A percentile compares a stretch with the other conserved stretches of the same genome.
phyloP scores from a whole-genome alignment of 495 filamentous ascomycete species.

The Trichoderma erinaceum region DNA sequence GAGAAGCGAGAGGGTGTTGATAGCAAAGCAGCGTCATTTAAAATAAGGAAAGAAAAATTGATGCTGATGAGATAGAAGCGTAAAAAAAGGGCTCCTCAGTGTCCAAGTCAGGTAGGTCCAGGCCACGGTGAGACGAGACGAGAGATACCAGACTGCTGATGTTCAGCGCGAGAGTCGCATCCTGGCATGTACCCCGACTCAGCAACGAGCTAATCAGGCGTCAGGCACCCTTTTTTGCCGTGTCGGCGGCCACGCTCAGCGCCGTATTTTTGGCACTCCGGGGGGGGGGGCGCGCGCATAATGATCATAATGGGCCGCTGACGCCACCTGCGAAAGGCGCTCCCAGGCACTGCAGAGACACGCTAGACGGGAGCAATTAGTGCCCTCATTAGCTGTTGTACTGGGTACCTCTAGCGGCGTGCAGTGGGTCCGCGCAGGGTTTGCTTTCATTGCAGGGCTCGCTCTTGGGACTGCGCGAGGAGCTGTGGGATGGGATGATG shows the following conservation, averaged over 20 bases:
- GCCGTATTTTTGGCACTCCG: constrained; percentile 10
- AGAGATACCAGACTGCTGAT: background rate
- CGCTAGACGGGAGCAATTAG: background rate
- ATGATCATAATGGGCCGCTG: background rate
- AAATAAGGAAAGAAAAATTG: background rate
- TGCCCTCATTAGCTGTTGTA: background rate
- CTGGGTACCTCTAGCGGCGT: background rate
- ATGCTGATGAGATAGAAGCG: background rate
- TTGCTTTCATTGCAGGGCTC: constrained; percentile 2
- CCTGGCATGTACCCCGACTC: constrained; percentile 9
- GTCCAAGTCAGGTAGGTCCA: background rate
- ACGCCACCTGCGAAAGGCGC: background rate
- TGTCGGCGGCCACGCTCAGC: background rate
- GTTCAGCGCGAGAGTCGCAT: background rate
- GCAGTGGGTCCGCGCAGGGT: background rate
- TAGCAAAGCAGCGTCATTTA: background rate
- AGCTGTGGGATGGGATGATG: constrained; percentile 13
- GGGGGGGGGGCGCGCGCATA: background rate
- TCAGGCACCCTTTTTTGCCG: constrained; percentile 5
- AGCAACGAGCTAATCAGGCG: constrained; percentile 4
- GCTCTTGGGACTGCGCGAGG: background rate
- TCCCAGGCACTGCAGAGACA: constrained; percentile 3
- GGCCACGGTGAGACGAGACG: background rate
- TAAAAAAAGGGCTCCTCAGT: background rate
- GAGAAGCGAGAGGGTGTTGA: constrained; percentile 4